Percentiles rank a stretch among this genome's conserved stretches.
Conservation (phyloP, 2,329 filamentous ascomycete species). For the Claviceps africana region DNA sequence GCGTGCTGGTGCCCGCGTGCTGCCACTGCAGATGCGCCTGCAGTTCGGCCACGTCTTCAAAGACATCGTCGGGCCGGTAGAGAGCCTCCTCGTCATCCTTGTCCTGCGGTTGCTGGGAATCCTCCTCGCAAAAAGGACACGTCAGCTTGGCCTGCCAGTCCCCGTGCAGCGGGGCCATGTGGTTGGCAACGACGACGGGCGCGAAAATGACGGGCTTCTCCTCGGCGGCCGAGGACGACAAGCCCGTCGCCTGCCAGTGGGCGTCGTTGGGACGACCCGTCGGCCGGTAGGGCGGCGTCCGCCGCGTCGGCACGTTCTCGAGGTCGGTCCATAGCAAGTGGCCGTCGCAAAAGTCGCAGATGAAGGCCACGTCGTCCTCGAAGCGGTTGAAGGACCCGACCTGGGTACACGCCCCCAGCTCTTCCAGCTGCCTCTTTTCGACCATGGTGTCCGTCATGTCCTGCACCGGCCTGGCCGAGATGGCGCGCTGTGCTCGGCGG, state of each 20-base stretch:
- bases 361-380: constrained; percentile 40
- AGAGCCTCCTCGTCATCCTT: constrained; percentile 37
- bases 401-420: constrained; percentile 35
- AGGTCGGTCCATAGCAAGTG: constrained; percentile 46
- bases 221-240: constrained; percentile 23
- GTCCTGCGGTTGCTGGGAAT: constrained; percentile 27
- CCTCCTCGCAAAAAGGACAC: constrained; percentile 44
- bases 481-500: constrained; percentile 30
- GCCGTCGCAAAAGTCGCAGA: constrained; percentile 49
- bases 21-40: constrained; percentile 44
- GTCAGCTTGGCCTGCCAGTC: constrained; percentile 38
- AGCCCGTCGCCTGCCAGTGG: constrained; percentile 39
- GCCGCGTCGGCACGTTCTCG: constrained; percentile 34
- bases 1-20: constrained; percentile 25
- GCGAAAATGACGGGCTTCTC: constrained; percentile 41
- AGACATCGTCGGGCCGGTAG: constrained; percentile 34
- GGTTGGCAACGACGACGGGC: constrained; percentile 43
- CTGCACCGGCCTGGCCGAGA: constrained; percentile 2
- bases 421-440: constrained; percentile 28
- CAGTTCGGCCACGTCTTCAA: constrained; percentile 33
- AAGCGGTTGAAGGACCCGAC: constrained; percentile 44
- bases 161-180: constrained; percentile 33
- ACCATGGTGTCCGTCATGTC: constrained; percentile 20
- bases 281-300: constrained; percentile 19
- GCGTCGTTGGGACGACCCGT: constrained; percentile 14